Evolutionary conservation across 768 basidiomycete species (phyloP), one percentile per base, ranked within the genome.

Genomic region (Rhizopogon sp.): DNA sequence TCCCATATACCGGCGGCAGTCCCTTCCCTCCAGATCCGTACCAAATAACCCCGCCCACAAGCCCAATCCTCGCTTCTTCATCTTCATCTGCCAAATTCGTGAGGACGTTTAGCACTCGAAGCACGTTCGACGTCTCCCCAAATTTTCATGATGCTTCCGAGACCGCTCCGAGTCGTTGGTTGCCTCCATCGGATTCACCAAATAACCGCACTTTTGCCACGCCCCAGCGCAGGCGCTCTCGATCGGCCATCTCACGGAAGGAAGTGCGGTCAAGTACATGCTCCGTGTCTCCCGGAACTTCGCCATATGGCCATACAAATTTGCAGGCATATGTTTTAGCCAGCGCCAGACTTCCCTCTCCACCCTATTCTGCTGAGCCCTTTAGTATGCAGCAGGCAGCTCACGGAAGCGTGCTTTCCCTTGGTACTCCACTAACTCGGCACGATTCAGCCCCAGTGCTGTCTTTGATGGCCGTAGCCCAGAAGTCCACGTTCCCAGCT

Each of bases 21-120:
- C 69, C 49, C 54, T 70, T 69, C 29, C 69, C 68, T 13, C 63
- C 69, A 4, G 70, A 70, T 55, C 60, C 71, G 50, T 70, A 70
- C 37, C 64, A 69, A 49, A 45, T 64, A 16, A 42, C 56, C 7
- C 59, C 22, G 3, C 55, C 63, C 1, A 28, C 53, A n/a, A 49
- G 43, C 6, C 46, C 47, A 25, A 22, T 6, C 5, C 3, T 25
- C 33, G 39, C 55, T 14, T 42, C 56, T 5, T 56, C 63, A 50
- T 53, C 61, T 39, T 46, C 59, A 50, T 56, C 56, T 17, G 41
- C n/a, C 14, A 45, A 44, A 17, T 44, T 56, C 28, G 41, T 60
- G 46, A 60, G 67, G 50, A 50, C 66, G 52, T 55, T 65, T 3
- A 64, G 60, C 55, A 53, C 60, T 54, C 60, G 52, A 61, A 68